Conservation (phyloP, 768 basidiomycete genomes). For the Ephemerocybe angulata region DNA sequence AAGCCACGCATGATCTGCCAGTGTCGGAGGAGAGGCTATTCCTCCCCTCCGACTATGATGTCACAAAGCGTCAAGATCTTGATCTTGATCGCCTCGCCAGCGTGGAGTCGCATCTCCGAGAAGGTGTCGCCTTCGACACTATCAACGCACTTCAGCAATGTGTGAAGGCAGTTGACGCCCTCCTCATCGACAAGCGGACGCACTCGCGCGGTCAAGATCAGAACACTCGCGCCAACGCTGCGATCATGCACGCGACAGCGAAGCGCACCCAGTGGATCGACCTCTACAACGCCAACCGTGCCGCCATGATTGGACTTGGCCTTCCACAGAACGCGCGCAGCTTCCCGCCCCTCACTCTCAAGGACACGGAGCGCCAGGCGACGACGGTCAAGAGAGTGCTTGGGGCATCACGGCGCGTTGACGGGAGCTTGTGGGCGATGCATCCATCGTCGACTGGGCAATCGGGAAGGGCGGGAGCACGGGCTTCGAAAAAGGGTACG, state of each 20-base stretch:
- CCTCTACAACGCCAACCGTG: not conserved
- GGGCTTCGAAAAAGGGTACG: no score
- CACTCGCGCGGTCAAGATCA: not conserved
- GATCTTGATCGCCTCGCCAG: not conserved
- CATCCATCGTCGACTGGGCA: not conserved
- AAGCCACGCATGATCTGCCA: not conserved
- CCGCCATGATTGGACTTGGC: not conserved
- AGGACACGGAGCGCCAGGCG: not conserved
- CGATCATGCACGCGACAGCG: not conserved
- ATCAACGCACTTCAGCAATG: not conserved
- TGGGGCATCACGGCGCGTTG: not conserved
- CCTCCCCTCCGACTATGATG: not conserved
- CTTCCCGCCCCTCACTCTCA: not conserved
- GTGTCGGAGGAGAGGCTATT: not conserved
- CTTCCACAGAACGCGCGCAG: not conserved
- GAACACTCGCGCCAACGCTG: not conserved
- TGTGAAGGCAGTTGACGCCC: not conserved
- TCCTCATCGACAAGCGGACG: not conserved
- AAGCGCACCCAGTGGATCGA: not conserved
- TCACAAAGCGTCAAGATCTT: not conserved
- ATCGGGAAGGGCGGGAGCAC: no score
- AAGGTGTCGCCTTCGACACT: slow-evolving; percentile 1
- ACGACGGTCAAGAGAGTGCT: not conserved
- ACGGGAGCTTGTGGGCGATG: not conserved
- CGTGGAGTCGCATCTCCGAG: not conserved